Evolutionary conservation across 2,329 filamentous ascomycete genomes (phyloP).

Genomic region (Teratosphaeria nubilosa): DNA sequence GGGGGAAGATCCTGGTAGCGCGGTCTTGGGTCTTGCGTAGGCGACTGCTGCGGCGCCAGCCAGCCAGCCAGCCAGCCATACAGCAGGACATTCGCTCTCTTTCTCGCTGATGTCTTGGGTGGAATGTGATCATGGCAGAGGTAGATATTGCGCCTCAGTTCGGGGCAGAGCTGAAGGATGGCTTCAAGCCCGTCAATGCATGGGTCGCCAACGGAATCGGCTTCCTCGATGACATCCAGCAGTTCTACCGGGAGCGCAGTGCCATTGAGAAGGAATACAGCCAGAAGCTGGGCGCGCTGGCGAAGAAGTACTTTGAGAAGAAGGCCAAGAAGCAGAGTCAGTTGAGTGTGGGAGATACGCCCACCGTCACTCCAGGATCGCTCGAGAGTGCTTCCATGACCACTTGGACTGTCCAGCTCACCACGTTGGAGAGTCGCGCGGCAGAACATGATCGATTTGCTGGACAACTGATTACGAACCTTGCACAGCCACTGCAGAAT

Average conservation of each 20-base stretch:
- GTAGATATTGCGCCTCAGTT: slow-evolving; percentile 77
- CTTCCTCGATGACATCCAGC: slow-evolving; percentile 94
- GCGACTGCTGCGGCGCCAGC: background rate
- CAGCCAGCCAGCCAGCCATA: background rate
- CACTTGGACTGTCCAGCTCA: slow-evolving; percentile 91
- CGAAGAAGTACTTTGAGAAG: slow-evolving; percentile 96
- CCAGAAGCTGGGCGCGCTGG: slow-evolving; percentile 72
- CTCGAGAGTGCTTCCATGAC: slow-evolving; percentile 94
- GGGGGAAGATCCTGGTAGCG: background rate
- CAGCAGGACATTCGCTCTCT: background rate
- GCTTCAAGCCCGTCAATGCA: slow-evolving; percentile 85
- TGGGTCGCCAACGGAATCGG: slow-evolving; percentile 83
- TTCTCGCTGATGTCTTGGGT: slow-evolving; percentile 1
- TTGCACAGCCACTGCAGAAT: slow-evolving; percentile 78
- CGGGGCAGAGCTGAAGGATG: slow-evolving; percentile 94
- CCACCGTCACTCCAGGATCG: slow-evolving; percentile 85
- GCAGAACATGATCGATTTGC: slow-evolving; percentile 81
- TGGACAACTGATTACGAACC: slow-evolving; percentile 63
- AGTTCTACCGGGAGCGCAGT: slow-evolving; percentile 92
- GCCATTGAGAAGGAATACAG: slow-evolving; percentile 96
- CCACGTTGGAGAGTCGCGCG: slow-evolving; percentile 76
- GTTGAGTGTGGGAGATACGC: slow-evolving; percentile 87
- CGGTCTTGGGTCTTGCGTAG: background rate
- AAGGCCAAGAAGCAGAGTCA: slow-evolving; percentile 82
- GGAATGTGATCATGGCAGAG: slow-evolving; percentile 56